A percentile compares a stretch with the other conserved stretches of the same genome.
phyloP scores from a whole-genome alignment of 2,329 filamentous ascomycete genomes.

The Pseudogymnoascus sp. region DNA sequence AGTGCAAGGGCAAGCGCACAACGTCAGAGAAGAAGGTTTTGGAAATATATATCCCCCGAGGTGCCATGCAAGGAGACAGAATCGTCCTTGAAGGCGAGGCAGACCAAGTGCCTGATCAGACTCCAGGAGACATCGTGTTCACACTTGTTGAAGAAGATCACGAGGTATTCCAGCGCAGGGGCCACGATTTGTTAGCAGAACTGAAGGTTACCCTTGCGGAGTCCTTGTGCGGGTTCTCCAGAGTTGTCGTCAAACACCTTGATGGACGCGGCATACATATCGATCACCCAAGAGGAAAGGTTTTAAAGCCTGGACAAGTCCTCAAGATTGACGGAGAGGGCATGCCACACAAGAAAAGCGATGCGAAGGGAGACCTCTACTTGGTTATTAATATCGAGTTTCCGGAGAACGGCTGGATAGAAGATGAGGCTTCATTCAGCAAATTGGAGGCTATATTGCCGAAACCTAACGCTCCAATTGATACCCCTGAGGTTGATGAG shows the following conservation, averaged over 20 bases:
- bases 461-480: constrained; percentile 48
- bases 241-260: constrained; percentile 83
- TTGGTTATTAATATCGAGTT: constrained; percentile 80
- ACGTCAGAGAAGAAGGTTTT: constrained; percentile 86
- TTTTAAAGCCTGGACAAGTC: constrained; percentile 75
- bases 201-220: constrained; percentile 76
- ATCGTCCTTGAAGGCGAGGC: constrained; percentile 91
- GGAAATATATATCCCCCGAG: constrained; percentile 91
- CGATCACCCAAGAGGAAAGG: constrained; percentile 68
- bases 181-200: constrained; percentile 74
- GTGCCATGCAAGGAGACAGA: constrained; percentile 76
- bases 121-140: constrained; percentile 90
- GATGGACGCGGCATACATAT: constrained; percentile 87
- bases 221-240: constrained; percentile 79
- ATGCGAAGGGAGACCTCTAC: constrained; percentile 79
- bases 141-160: constrained; percentile 75
- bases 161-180: constrained; percentile 71
- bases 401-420: constrained; percentile 77
- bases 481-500: constrained; percentile 72
- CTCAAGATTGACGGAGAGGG: constrained; percentile 84
- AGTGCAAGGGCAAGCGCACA: constrained; percentile 90
- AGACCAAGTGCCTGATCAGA: constrained; percentile 82
- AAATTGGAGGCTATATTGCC: constrained; percentile 71
- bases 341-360: constrained; percentile 86
- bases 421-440: constrained; percentile 61